phyloP scores from a whole-genome alignment of 208 protist genomes.

The Crithidia acanthocephali region DNA sequence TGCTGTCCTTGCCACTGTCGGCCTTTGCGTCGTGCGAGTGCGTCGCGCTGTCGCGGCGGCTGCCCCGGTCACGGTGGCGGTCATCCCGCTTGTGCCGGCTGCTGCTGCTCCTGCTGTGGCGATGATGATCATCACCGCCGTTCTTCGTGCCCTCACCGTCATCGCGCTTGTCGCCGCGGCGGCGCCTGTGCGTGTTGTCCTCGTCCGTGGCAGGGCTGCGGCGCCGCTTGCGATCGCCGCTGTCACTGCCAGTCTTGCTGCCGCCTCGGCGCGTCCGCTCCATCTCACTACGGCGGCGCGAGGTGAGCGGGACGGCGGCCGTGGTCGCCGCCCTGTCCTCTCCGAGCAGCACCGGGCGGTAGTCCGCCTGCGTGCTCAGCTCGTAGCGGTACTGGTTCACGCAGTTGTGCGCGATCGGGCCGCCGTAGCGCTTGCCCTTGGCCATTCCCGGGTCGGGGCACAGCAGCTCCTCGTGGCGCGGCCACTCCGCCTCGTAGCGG shows the following conservation, averaged over 20 bases:
- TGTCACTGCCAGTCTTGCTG: neutral
- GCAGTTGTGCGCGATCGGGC: constrained; percentile 56
- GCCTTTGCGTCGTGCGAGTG: too few relatives aligned
- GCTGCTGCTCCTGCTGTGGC: neutral
- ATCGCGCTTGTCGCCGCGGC: neutral
- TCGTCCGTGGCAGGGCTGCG: neutral
- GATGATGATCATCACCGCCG: neutral
- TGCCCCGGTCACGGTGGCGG: neutral
- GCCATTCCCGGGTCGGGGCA: constrained; percentile 76
- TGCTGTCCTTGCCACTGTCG: too few relatives aligned
- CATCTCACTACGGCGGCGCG: neutral
- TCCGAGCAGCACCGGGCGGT: constrained; percentile 56
- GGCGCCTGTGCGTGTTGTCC: constrained; percentile 1
- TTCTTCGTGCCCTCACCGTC: neutral
- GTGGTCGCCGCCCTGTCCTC: constrained; percentile 9
- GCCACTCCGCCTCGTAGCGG: constrained; percentile 61
- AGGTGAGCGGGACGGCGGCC: neutral
- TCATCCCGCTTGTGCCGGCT: neutral
- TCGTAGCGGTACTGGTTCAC: constrained; percentile 77
- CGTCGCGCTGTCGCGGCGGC: neutral
- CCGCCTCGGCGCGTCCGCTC: neutral
- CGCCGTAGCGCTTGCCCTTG: constrained; percentile 45
- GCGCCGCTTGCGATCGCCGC: constrained; percentile 3
- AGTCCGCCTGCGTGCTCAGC: constrained; percentile 57
- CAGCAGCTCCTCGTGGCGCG: constrained; percentile 54